A percentile compares a stretch with the other conserved stretches of the same genome.
These are phyloP conservation scores for Ophiostoma sp. DNA, from an alignment of 2,329 filamentous ascomycete genomes.

Conservation along the genomic window DNA sequence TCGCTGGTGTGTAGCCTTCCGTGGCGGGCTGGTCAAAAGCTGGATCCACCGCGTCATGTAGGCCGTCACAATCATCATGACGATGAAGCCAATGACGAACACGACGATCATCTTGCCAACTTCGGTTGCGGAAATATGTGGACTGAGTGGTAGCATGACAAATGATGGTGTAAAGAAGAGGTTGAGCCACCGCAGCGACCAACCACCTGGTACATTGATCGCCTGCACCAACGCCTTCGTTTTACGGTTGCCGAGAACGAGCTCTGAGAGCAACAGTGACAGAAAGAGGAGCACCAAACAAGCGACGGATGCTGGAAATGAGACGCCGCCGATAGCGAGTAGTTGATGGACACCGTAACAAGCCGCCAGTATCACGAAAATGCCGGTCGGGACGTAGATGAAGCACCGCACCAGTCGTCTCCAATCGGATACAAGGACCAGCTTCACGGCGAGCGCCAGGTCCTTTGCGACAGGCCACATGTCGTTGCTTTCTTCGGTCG, in stretches of 20 bases:
- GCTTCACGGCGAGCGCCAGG: neutral
- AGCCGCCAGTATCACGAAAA: slow-evolving; percentile 43
- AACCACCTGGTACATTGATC: slow-evolving; percentile 57
- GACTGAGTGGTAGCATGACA: slow-evolving; percentile 58
- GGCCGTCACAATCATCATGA: slow-evolving; percentile 53
- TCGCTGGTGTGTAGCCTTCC: slow-evolving; percentile 52
- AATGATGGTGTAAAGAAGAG: slow-evolving; percentile 62
- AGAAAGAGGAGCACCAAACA: slow-evolving; percentile 57
- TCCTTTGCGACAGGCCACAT: slow-evolving; percentile 18
- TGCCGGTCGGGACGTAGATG: slow-evolving; percentile 52
- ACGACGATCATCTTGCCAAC: slow-evolving; percentile 61
- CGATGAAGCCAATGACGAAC: slow-evolving; percentile 58
- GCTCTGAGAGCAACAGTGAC: slow-evolving; percentile 49
- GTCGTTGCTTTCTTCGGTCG: neutral
- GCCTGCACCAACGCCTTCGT: slow-evolving; percentile 50
- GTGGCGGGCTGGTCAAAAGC: slow-evolving; percentile 51
- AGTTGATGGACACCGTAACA: slow-evolving; percentile 49
- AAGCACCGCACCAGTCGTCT: slow-evolving; percentile 42
- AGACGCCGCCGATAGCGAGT: slow-evolving; percentile 48
- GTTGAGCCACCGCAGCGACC: slow-evolving; percentile 59
- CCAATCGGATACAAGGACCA: slow-evolving; percentile 34
- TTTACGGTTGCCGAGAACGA: slow-evolving; percentile 48
- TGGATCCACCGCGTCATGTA: slow-evolving; percentile 57
- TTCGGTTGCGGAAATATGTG: slow-evolving; percentile 53
- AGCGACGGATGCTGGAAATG: slow-evolving; percentile 62